Percentiles rank a stretch among this genome's conserved stretches.
Conservation (phyloP, 805 yeast species). For the Martiniozyma abietophila region DNA sequence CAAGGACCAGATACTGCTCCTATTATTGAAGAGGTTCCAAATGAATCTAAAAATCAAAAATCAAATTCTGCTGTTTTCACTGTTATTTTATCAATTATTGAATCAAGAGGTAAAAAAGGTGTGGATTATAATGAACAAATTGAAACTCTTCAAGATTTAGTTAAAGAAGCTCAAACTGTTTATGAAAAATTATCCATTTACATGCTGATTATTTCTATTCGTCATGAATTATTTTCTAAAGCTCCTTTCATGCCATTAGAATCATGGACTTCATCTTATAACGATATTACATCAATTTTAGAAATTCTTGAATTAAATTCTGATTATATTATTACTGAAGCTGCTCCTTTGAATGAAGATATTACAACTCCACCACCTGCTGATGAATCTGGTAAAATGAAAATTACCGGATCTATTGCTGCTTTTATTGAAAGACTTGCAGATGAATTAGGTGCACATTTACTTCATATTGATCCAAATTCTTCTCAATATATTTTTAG, state of each 20-base stretch:
- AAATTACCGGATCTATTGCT: conserved; percentile 74
- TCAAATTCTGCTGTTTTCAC: conserved; percentile 46
- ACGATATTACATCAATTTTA: conserved; percentile 55
- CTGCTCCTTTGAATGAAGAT: conserved; percentile 62
- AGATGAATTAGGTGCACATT: conserved; percentile 84
- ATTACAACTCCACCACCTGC: conserved; percentile 63
- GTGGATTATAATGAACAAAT: conserved; percentile 79
- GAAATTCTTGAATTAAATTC: conserved; percentile 56
- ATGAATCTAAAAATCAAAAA: conserved; percentile 18
- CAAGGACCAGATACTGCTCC: conserved; percentile 26
- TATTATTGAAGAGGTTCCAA: conserved; percentile 4
- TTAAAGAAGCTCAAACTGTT: conserved; percentile 40
- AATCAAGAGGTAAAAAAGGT: conserved; percentile 92
- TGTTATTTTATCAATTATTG: conserved; percentile 64
- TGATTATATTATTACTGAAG: conserved; percentile 64
- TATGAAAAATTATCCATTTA: conserved; percentile 74
- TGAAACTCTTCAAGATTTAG: conserved; percentile 52
- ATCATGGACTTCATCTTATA: conserved; percentile 67
- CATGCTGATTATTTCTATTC: conserved; percentile 74
- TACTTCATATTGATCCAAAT: conserved; percentile 88
- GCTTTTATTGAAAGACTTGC: conserved; percentile 88
- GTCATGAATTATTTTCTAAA: conserved; percentile 71
- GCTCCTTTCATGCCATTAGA: conserved; percentile 66
- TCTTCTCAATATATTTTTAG: conserved; percentile 88
- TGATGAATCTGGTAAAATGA: conserved; percentile 57